These are phyloP conservation scores for Pseudogymnoascus sp. DNA, from an alignment of 2,329 filamentous ascomycete species.

Conservation along the genomic window DNA sequence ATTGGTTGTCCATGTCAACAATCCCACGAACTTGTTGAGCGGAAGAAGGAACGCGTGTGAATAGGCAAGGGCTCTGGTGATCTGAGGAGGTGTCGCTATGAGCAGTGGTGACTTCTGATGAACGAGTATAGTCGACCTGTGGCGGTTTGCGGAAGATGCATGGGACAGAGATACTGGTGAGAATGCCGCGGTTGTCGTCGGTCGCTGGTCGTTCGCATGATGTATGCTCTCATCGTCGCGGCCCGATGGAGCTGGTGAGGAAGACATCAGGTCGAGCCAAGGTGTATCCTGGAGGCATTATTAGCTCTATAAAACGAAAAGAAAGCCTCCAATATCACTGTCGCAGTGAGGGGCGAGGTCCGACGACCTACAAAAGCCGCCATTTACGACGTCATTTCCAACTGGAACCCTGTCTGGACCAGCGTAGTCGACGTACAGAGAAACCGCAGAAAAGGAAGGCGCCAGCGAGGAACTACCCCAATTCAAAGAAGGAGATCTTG, in stretches of 20 bases:
- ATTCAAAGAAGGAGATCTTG: neutral
- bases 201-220: conserved; percentile 35
- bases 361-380: conserved; percentile 30
- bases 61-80: conserved; percentile 90
- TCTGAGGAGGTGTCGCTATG: conserved; percentile 86
- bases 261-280: conserved; percentile 32
- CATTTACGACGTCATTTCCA: conserved; percentile 32
- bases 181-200: conserved; percentile 82
- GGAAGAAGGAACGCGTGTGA: conserved; percentile 91
- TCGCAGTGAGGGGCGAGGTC: conserved; percentile 12
- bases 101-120: conserved; percentile 94
- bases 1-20: conserved; percentile 88
- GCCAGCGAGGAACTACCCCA: conserved; percentile 2
- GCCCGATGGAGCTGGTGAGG: conserved; percentile 25
- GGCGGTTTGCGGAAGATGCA: conserved; percentile 58
- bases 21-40: conserved; percentile 74
- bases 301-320: conserved; percentile 15
- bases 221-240: conserved; percentile 26
- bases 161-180: conserved; percentile 72
- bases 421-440: neutral
- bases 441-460: neutral
- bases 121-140: conserved; percentile 85
- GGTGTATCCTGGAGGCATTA: conserved; percentile 29
- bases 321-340: neutral
- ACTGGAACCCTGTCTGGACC: conserved; percentile 7